phyloP scores from a whole-genome alignment of 805 yeast species.

The Alloascoidea hylecoeti region DNA sequence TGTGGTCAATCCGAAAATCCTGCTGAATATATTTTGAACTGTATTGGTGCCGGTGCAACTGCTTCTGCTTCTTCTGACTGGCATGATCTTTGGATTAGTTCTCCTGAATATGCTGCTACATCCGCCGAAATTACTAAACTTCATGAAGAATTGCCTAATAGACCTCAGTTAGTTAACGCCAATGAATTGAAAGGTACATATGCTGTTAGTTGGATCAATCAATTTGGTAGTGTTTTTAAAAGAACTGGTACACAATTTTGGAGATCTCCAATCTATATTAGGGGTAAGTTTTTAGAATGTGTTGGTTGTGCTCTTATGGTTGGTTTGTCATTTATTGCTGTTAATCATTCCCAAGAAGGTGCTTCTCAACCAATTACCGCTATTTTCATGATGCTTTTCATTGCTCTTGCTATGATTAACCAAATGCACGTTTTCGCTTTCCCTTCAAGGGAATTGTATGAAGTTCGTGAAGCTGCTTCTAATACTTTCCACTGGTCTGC shows the following conservation, averaged over 20 bases:
- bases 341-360: conserved; percentile 22
- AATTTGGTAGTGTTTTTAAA: conserved; percentile 18
- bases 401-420: conserved; percentile 22
- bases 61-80: conserved; percentile 45
- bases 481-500: conserved; percentile 28
- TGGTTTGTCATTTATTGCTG: conserved; percentile 33
- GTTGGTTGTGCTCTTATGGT: conserved; percentile 29
- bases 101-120: conserved; percentile 17
- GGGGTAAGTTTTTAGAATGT: conserved; percentile 30
- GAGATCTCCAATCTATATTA: conserved; percentile 33
- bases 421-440: conserved; percentile 15
- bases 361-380: conserved; percentile 33
- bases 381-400: conserved; percentile 28
- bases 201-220: conserved; percentile 9
- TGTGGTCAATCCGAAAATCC: conserved; percentile 14
- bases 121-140: conserved; percentile 17
- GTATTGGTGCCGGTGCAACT: conserved; percentile 74
- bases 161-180: conserved; percentile 6
- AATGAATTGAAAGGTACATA: conserved; percentile 3
- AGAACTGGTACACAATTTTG: conserved; percentile 28
- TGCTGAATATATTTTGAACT: conserved; percentile 32
- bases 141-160: conserved; percentile 9
- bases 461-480: conserved; percentile 27
- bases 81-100: conserved; percentile 44
- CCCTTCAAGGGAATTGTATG: conserved; percentile 27